A percentile compares a stretch with the other conserved stretches of the same genome.
These are phyloP conservation scores for Leptomonas pyrrhocoris DNA, from an alignment of 208 protist genomes.

Conservation along the genomic window DNA sequence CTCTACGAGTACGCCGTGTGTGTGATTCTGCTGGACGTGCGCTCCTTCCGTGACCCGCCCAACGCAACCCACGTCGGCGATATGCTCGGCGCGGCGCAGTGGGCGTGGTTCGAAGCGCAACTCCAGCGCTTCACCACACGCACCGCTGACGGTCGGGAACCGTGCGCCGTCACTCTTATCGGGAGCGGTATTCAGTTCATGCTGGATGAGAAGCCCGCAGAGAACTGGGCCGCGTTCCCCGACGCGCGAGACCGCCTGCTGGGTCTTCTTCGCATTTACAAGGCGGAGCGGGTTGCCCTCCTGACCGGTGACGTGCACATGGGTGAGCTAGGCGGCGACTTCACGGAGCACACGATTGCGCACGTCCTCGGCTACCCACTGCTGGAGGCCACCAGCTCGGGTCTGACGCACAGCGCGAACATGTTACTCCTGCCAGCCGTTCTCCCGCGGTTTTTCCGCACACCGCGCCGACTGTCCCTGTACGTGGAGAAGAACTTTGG, in stretches of 20 bases:
- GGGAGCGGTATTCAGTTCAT: conserved; percentile 81
- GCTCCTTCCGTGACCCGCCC: conserved; percentile 68
- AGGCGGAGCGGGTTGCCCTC: conserved; percentile 69
- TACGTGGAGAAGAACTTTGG: conserved; percentile 84
- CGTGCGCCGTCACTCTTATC: conserved; percentile 72
- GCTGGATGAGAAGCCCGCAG: conserved; percentile 72
- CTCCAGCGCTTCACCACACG: conserved; percentile 41
- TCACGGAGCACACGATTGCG: conserved; percentile 34
- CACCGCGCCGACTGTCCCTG: conserved; percentile 46
- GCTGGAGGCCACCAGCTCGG: conserved; percentile 83
- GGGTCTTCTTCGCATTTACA: conserved; percentile 42
- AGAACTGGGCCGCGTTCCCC: conserved; percentile 81
- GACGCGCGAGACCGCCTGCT: conserved; percentile 60
- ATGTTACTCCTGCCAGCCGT: conserved; percentile 48
- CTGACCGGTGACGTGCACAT: conserved; percentile 88
- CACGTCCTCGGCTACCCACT: conserved; percentile 64
- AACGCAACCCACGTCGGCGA: conserved; percentile 63
- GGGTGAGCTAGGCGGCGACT: conserved; percentile 75
- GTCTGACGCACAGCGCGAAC: conserved; percentile 78
- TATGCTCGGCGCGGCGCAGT: conserved; percentile 83
- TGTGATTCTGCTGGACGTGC: conserved; percentile 82
- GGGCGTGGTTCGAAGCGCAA: conserved; percentile 68
- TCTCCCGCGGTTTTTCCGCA: conserved; percentile 50
- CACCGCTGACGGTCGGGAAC: conserved; percentile 25
- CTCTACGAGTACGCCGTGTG: conserved; percentile 68